These are phyloP conservation scores for Zygoascus tannicola DNA, from an alignment of 805 yeast species.

Conservation along the genomic window DNA sequence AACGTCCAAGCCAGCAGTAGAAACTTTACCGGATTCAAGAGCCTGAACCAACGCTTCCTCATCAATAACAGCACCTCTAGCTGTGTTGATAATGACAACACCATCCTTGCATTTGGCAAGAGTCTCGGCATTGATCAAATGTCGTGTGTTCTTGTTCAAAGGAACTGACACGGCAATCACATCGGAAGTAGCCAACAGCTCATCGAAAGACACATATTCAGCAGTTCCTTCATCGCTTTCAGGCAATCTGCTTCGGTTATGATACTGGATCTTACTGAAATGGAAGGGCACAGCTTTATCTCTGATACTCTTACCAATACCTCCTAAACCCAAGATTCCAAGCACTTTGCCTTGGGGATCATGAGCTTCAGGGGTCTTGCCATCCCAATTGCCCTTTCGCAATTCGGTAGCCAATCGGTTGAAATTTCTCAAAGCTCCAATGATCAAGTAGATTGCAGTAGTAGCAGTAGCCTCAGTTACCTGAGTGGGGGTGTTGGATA, in stretches of 20 bases:
- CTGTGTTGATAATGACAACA: conserved; percentile 46
- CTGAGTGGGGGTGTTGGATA: conserved; percentile 45
- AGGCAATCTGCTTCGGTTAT: conserved; percentile 40
- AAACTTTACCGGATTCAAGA: conserved; percentile 41
- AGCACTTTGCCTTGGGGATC: conserved; percentile 43
- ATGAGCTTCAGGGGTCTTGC: conserved; percentile 36
- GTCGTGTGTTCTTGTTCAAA: conserved; percentile 43
- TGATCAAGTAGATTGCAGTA: conserved; percentile 41
- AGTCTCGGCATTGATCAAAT: conserved; percentile 37
- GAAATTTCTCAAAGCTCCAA: conserved; percentile 45
- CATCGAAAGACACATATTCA: conserved; percentile 40
- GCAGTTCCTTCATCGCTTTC: conserved; percentile 41
- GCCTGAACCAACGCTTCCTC: conserved; percentile 41
- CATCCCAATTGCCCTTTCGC: conserved; percentile 39
- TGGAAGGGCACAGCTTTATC: conserved; percentile 43
- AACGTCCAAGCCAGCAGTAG: conserved; percentile 51
- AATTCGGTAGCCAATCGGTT: conserved; percentile 35
- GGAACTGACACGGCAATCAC: conserved; percentile 44
- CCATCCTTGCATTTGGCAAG: conserved; percentile 46
- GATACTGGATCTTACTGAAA: conserved; percentile 41
- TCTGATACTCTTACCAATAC: conserved; percentile 49
- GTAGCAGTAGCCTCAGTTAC: conserved; percentile 52
- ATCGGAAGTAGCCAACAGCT: conserved; percentile 39
- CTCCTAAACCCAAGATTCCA: conserved; percentile 57
- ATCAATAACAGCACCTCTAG: conserved; percentile 53